phyloP scores from a whole-genome alignment of 208 protist species.

The Angomonas deanei region DNA sequence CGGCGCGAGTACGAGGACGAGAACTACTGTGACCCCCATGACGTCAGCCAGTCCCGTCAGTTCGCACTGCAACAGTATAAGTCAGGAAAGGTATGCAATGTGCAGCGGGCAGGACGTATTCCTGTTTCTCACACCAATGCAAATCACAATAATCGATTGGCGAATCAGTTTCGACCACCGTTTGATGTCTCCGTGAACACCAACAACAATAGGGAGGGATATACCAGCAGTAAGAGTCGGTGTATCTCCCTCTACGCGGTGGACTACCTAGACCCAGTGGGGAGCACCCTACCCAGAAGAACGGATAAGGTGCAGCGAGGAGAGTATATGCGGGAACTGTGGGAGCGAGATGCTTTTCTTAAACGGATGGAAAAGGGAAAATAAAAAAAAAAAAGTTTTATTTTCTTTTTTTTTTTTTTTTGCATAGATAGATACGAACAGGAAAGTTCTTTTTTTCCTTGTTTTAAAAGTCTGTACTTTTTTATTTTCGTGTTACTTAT shows the following conservation, averaged over 20 bases:
- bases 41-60: not conserved
- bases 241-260: conserved; percentile 28
- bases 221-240: too few relatives aligned
- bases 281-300: conserved; percentile 45
- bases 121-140: not conserved
- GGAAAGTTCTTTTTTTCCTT: not conserved
- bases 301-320: conserved; percentile 68
- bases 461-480: not conserved
- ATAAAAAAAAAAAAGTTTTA: conserved; percentile 1
- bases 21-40: not conserved
- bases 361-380: conserved; percentile 11
- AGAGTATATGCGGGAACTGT: conserved; percentile 68
- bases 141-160: not conserved
- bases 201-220: not conserved
- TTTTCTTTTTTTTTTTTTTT: conserved; percentile 11
- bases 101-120: conserved; percentile 1
- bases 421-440: not conserved
- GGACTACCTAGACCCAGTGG: conserved; percentile 41
- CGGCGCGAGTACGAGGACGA: not conserved
- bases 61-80: not conserved
- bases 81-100: not conserved
- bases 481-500: not conserved
- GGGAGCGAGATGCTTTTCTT: conserved; percentile 65
- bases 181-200: not conserved
- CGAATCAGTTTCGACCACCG: not conserved